These are phyloP conservation scores for Fusarium euwallaceae DNA, from an alignment of 2,329 filamentous ascomycete genomes.

Conservation along the genomic window DNA sequence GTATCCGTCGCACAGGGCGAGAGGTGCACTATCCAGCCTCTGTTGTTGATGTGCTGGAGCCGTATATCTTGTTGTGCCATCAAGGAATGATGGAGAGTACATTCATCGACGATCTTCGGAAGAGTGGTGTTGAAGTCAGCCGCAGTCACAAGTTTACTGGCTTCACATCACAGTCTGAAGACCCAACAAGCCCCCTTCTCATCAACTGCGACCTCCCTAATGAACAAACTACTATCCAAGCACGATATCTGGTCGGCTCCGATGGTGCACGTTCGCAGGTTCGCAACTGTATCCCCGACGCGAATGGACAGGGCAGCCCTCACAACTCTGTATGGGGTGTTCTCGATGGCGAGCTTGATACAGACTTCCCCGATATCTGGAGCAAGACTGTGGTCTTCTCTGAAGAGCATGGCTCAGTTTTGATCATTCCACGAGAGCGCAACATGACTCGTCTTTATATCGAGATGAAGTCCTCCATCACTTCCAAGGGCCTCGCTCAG, in stretches of 20 bases:
- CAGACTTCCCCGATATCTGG: slow-evolving; percentile 80
- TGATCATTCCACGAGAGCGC: slow-evolving; percentile 78
- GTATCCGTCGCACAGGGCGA: slow-evolving; percentile 70
- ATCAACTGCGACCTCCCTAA: slow-evolving; percentile 61
- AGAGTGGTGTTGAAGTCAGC: slow-evolving; percentile 71
- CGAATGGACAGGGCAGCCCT: slow-evolving; percentile 66
- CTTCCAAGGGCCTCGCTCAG: slow-evolving; percentile 60
- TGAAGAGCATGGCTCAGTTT: slow-evolving; percentile 73
- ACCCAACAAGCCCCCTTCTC: slow-evolving; percentile 55
- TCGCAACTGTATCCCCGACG: slow-evolving; percentile 70
- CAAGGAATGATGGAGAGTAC: slow-evolving; percentile 81
- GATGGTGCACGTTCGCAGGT: slow-evolving; percentile 80
- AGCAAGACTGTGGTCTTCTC: slow-evolving; percentile 78
- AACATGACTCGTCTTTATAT: slow-evolving; percentile 77
- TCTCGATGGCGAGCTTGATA: slow-evolving; percentile 76
- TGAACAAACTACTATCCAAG: slow-evolving; percentile 63
- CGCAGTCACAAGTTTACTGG: slow-evolving; percentile 73
- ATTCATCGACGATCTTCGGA: slow-evolving; percentile 75
- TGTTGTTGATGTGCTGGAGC: slow-evolving; percentile 66
- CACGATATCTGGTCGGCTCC: slow-evolving; percentile 76
- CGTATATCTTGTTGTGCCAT: slow-evolving; percentile 71
- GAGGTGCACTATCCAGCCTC: slow-evolving; percentile 75
- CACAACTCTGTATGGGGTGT: slow-evolving; percentile 75
- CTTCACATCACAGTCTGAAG: slow-evolving; percentile 56
- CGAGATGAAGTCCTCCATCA: slow-evolving; percentile 62